phyloP scores from a whole-genome alignment of 2,329 filamentous ascomycete genomes.

The Fusarium penzigii region DNA sequence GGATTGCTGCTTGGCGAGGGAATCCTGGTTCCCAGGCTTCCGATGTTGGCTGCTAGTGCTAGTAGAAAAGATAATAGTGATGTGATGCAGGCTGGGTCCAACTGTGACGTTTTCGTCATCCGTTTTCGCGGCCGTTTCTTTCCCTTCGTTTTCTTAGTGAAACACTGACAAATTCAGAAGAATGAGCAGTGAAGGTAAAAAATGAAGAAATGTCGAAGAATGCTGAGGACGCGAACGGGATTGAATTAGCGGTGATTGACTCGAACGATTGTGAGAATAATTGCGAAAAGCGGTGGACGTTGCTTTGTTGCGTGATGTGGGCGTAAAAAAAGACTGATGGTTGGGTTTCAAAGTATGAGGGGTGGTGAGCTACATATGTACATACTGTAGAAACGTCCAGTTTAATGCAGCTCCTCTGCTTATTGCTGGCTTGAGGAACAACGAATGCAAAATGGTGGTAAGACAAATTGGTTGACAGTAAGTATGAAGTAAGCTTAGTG shows the following conservation, averaged over 20 bases:
- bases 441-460: no score
- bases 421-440: no score
- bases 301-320: slow-evolving; percentile 19
- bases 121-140: neutral
- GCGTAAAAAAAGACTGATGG: neutral
- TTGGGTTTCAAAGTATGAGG: slow-evolving; percentile 1
- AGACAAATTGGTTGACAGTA: no score
- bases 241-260: slow-evolving; percentile 1
- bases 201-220: neutral
- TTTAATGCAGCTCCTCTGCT: no score
- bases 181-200: neutral
- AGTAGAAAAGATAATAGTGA: no score
- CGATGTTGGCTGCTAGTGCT: neutral
- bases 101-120: no score
- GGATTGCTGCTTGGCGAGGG: neutral
- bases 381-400: no score
- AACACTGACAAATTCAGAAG: no score
- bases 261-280: slow-evolving; percentile 3
- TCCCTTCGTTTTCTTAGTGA: neutral
- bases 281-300: slow-evolving; percentile 19
- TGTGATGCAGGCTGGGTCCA: no score
- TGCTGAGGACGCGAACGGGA: no score
- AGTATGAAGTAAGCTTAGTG: neutral
- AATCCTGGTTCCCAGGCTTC: neutral
- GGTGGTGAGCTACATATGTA: neutral